Evolutionary conservation across 352 stramenopile genomes (phyloP).

Genomic region (Globisporangium camurandrum): DNA sequence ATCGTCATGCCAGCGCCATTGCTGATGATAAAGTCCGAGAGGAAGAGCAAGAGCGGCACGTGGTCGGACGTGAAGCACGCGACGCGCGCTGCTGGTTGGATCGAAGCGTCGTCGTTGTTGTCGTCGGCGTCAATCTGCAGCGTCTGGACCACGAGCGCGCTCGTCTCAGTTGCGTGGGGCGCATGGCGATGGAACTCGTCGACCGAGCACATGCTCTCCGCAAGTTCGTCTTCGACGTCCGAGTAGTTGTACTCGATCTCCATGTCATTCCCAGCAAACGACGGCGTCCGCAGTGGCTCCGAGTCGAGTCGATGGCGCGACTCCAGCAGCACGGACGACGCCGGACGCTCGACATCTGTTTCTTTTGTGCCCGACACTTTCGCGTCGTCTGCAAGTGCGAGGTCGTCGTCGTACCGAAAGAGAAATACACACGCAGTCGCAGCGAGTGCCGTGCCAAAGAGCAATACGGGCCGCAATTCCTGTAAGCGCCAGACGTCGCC

Average conservation of each 20-base stretch:
- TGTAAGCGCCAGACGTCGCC: conserved; percentile 54
- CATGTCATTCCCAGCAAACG: conserved; percentile 42
- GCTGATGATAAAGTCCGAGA: conserved; percentile 80
- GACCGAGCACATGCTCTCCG: neutral
- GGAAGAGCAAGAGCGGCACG: conserved; percentile 61
- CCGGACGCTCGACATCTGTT: too few species aligned
- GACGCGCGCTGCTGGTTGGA: conserved; percentile 23
- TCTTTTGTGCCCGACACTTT: too few species aligned
- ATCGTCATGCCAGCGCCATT: conserved; percentile 80
- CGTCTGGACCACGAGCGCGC: neutral
- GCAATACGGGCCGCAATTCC: conserved; percentile 47
- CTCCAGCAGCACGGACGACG: neutral
- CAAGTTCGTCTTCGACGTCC: conserved; percentile 23
- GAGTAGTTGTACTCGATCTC: conserved; percentile 70
- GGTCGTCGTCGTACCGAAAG: conserved; percentile 63
- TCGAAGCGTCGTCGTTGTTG: neutral
- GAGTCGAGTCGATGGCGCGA: conserved; percentile 13
- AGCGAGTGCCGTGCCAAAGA: conserved; percentile 49
- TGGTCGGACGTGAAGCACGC: conserved; percentile 57
- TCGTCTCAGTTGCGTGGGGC: neutral
- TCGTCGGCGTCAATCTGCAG: neutral
- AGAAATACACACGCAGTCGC: conserved; percentile 35
- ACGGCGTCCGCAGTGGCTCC: conserved; percentile 45
- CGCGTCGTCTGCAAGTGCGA: conserved; percentile 34
- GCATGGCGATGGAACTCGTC: neutral